These are phyloP conservation scores for Leucocoprinus birnbaumii DNA, from an alignment of 768 basidiomycete genomes.

Conservation along the genomic window DNA sequence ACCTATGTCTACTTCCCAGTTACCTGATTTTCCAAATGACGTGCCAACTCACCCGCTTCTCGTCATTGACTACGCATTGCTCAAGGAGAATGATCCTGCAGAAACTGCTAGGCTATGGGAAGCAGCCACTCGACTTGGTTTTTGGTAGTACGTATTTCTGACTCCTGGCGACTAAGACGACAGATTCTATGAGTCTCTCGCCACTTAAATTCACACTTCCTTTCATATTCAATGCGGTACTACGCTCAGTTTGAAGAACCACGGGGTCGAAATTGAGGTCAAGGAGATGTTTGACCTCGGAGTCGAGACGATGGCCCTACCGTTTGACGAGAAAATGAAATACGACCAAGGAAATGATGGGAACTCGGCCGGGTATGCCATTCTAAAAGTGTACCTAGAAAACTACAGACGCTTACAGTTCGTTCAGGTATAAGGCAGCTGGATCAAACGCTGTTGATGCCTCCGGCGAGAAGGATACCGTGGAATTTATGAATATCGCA, in stretches of 20 bases:
- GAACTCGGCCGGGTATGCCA: conserved; percentile 33
- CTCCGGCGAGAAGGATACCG: conserved; percentile 49
- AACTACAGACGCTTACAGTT: background rate
- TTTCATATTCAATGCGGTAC: too few species aligned
- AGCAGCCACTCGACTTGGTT: conserved; percentile 56
- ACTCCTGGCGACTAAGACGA: too few species aligned
- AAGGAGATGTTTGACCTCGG: conserved; percentile 56
- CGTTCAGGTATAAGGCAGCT: conserved; percentile 54
- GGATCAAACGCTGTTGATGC: conserved; percentile 65
- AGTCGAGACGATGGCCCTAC: conserved; percentile 49
- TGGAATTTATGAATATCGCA: conserved; percentile 64
- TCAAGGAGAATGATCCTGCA: conserved; percentile 34
- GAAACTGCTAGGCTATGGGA: conserved; percentile 55
- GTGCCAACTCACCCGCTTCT: conserved; percentile 53
- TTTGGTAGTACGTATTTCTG: conserved; percentile 56
- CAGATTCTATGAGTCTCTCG: too few species aligned
- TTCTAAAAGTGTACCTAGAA: too few species aligned
- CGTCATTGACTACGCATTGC: conserved; percentile 50
- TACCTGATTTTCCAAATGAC: conserved; percentile 50
- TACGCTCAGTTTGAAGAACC: conserved; percentile 60
- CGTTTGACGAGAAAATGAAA: conserved; percentile 54
- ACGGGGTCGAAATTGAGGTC: conserved; percentile 46
- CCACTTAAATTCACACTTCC: too few species aligned
- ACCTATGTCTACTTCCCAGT: too few species aligned
- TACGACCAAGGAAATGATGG: conserved; percentile 55